These are phyloP conservation scores for Azolla pinnata DNA, from an alignment of 75 land plant species.

Conservation along the genomic window DNA sequence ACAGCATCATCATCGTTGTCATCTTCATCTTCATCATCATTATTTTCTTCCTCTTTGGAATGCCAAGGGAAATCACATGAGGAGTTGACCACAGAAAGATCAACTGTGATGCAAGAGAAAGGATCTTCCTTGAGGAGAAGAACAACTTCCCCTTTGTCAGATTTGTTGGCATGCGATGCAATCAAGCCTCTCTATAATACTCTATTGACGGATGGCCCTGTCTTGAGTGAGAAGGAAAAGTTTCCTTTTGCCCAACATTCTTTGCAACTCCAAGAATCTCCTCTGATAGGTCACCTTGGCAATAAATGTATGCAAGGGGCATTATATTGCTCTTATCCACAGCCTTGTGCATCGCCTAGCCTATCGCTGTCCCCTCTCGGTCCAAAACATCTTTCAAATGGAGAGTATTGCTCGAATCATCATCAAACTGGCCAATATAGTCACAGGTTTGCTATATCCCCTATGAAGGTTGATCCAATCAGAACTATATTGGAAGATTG, in stretches of 20 bases:
- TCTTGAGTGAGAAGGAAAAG: constrained; percentile 31
- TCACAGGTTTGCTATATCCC: no score
- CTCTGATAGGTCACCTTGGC: constrained; percentile 7
- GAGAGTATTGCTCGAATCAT: constrained; percentile 4
- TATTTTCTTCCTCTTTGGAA: no score
- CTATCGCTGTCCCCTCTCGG: constrained; percentile 86
- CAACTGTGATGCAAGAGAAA: no score
- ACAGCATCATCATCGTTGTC: no score
- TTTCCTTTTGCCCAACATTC: background rate
- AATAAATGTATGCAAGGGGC: constrained; percentile 8
- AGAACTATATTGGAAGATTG: no score
- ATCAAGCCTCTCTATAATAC: constrained; percentile 9
- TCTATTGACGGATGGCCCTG: constrained; percentile 66
- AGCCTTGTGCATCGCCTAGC: constrained; percentile 32
- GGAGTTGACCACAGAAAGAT: no score
- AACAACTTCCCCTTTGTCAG: constrained; percentile 32
- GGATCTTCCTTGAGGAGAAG: constrained; percentile 27
- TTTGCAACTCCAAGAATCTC: constrained; percentile 11
- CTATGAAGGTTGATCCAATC: no score
- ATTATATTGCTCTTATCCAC: constrained; percentile 14
- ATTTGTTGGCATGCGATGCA: constrained; percentile 33
- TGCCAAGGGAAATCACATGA: no score
- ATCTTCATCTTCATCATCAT: no score
- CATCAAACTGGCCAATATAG: constrained; percentile 17
- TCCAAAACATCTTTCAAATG: constrained; percentile 44